These are phyloP conservation scores for Penicillium tannophilum DNA, from an alignment of 495 filamentous ascomycete species.

Conservation along the genomic window DNA sequence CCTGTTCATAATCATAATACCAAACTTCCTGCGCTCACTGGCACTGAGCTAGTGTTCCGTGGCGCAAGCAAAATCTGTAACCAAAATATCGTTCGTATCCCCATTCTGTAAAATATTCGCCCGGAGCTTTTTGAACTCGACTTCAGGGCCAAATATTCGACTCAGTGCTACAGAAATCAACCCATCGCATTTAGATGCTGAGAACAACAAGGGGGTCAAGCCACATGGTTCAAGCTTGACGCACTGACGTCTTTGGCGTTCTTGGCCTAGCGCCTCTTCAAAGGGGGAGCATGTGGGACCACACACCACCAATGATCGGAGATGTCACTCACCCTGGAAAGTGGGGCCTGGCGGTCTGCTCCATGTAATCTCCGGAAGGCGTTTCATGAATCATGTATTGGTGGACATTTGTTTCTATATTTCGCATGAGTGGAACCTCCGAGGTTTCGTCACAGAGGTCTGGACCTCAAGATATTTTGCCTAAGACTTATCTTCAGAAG, in stretches of 20 bases:
- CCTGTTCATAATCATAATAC: neutral
- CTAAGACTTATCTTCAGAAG: neutral
- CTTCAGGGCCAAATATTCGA: no score
- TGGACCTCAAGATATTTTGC: neutral
- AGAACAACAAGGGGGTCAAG: no score
- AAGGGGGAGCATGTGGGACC: neutral
- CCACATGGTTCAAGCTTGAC: neutral
- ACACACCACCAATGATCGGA: neutral
- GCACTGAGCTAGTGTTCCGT: neutral
- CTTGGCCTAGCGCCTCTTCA: neutral
- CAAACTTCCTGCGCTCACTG: neutral
- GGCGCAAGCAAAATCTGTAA: no score
- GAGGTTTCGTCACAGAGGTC: neutral
- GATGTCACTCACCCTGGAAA: neutral
- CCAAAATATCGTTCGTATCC: no score
- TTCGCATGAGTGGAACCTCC: neutral
- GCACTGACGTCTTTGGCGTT: slow-evolving; percentile 1
- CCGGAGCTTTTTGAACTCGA: no score
- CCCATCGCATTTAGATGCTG: no score
- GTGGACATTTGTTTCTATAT: neutral
- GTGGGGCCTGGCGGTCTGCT: neutral
- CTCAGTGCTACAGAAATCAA: no score
- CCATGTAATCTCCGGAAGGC: neutral
- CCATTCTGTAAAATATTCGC: no score
- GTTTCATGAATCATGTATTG: neutral